These are phyloP conservation scores for Lolium multiflorum DNA, from an alignment of 176 grass and related monocot species.

Conservation along the genomic window DNA sequence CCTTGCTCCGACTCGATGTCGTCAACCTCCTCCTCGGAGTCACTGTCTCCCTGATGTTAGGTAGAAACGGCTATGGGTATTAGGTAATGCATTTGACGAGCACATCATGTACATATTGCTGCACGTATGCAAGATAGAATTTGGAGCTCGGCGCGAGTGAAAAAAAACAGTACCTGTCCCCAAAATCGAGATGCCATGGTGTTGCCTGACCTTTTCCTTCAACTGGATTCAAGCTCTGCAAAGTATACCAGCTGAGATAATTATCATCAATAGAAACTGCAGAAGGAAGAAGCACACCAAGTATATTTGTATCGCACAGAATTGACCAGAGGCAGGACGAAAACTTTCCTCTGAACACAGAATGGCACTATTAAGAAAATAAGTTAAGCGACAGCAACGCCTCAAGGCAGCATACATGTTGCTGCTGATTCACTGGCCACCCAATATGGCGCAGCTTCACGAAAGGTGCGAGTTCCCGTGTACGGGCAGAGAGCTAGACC, in stretches of 20 bases:
- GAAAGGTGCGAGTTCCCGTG: neutral
- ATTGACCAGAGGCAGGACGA: neutral
- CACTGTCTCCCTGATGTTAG: slow-evolving; percentile 70
- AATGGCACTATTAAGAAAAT: neutral
- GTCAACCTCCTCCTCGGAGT: slow-evolving; percentile 86
- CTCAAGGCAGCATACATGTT: neutral
- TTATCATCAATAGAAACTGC: slow-evolving; percentile 2
- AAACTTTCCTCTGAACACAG: neutral
- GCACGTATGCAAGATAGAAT: neutral
- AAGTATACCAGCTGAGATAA: neutral
- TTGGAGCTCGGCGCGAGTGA: neutral
- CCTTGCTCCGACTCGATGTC: slow-evolving; percentile 50
- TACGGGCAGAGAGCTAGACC: neutral
- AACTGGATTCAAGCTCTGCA: slow-evolving; percentile 22
- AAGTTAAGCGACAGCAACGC: neutral
- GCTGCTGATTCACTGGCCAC: neutral
- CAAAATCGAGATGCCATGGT: slow-evolving; percentile 91
- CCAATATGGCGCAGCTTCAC: neutral
- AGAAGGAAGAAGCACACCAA: neutral
- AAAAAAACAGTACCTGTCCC: slow-evolving; percentile 54
- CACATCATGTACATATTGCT: neutral
- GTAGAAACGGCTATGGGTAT: neutral
- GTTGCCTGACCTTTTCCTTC: slow-evolving; percentile 24
- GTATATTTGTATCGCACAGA: neutral
- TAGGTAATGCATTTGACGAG: neutral